Conservation (phyloP, 1,284 basidiomycete species). For the Ceratobasidium sp. region DNA sequence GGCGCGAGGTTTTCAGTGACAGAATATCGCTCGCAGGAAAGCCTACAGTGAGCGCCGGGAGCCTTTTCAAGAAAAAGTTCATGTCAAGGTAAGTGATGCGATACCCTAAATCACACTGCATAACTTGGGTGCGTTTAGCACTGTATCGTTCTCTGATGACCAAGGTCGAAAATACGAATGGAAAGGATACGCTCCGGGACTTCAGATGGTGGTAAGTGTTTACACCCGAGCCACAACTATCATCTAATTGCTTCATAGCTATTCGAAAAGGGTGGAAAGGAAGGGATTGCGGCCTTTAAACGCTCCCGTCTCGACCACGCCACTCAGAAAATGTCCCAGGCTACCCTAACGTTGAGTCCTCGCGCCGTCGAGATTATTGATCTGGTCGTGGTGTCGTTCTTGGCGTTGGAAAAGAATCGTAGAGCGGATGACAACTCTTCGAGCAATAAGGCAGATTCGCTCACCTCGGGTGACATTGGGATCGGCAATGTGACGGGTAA, state of each 20-base stretch:
- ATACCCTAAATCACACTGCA: not conserved
- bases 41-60: not conserved
- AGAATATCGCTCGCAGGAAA: constrained; percentile 5
- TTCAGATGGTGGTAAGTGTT: constrained; percentile 35
- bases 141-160: constrained; percentile 37
- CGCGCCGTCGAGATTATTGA: constrained; percentile 37
- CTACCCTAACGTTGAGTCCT: constrained; percentile 32
- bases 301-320: not conserved
- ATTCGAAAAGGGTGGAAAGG: constrained; percentile 7
- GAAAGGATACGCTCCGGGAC: constrained; percentile 37
- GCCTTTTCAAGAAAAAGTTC: constrained; percentile 8
- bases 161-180: constrained; percentile 39
- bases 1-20: constrained; percentile 25
- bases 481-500: constrained; percentile 16
- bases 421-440: constrained; percentile 33
- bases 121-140: not conserved
- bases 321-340: not conserved
- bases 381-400: constrained; percentile 34
- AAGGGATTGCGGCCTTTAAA: not conserved
- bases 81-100: not conserved
- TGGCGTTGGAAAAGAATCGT: constrained; percentile 36
- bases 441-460: constrained; percentile 31
- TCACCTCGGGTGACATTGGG: constrained; percentile 19
- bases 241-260: not conserved
- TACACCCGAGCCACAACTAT: not conserved